phyloP scores from a whole-genome alignment of 2,329 filamentous ascomycete species.

The Penicillium fuscoglaucum region DNA sequence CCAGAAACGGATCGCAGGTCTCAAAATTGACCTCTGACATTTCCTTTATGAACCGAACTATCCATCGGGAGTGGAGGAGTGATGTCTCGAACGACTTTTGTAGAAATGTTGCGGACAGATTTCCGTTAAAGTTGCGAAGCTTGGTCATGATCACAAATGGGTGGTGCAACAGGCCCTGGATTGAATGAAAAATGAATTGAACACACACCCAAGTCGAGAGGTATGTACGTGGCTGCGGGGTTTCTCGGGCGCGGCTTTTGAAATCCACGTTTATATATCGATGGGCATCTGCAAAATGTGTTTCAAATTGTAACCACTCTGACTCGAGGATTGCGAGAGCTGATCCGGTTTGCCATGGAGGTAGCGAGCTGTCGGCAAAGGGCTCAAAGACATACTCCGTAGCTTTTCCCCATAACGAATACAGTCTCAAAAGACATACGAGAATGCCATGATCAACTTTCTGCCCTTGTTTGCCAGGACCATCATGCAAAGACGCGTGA shows the following conservation, averaged over 20 bases:
- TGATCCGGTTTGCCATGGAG: slow-evolving; percentile 29
- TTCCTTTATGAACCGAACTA: slow-evolving; percentile 27
- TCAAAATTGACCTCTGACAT: slow-evolving; percentile 27
- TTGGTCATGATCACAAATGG: slow-evolving; percentile 32
- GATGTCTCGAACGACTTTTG: slow-evolving; percentile 33
- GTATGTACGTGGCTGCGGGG: slow-evolving; percentile 24
- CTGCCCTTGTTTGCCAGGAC: slow-evolving; percentile 18
- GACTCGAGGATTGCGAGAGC: slow-evolving; percentile 26
- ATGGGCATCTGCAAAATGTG: slow-evolving; percentile 29
- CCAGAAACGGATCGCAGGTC: slow-evolving; percentile 29
- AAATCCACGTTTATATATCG: slow-evolving; percentile 32
- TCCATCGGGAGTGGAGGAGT: slow-evolving; percentile 31
- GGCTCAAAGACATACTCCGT: slow-evolving; percentile 30
- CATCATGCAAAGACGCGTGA: slow-evolving; percentile 20
- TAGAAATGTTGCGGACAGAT: slow-evolving; percentile 28
- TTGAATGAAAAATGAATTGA: slow-evolving; percentile 30
- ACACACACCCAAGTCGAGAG: slow-evolving; percentile 30
- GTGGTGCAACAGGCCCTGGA: slow-evolving; percentile 28
- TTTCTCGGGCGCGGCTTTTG: slow-evolving; percentile 24
- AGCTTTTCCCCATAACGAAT: slow-evolving; percentile 27
- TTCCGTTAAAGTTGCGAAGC: slow-evolving; percentile 25
- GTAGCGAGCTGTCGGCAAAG: slow-evolving; percentile 10
- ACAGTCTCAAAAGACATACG: slow-evolving; percentile 25
- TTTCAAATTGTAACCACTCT: slow-evolving; percentile 31
- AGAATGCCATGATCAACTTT: slow-evolving; percentile 26